phyloP scores from a whole-genome alignment of 768 basidiomycete species.

The Serendipita sp. region DNA sequence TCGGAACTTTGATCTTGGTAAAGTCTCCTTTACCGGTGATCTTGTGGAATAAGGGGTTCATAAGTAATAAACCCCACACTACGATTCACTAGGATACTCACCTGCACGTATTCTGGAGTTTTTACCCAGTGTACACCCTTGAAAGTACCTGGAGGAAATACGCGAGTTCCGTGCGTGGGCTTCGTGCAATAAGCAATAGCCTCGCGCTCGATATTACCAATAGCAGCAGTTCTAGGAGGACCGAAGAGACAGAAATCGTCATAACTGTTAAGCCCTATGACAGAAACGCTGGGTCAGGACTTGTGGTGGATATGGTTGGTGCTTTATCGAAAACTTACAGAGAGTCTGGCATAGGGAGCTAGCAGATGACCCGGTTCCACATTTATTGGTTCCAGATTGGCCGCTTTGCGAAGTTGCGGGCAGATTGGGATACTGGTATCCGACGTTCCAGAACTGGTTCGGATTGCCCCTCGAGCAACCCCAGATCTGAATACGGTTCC shows the following conservation, averaged over 20 bases:
- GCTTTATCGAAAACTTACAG: not conserved
- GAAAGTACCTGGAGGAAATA: slow-evolving; percentile 14
- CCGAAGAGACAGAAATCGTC: slow-evolving; percentile 15
- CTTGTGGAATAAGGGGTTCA: slow-evolving; percentile 16
- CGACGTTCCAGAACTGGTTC: slow-evolving; percentile 37
- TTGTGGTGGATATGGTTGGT: not conserved
- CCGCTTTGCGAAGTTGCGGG: slow-evolving; percentile 31
- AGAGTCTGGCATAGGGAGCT: slow-evolving; percentile 48
- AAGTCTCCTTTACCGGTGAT: slow-evolving; percentile 26
- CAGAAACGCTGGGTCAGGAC: not conserved
- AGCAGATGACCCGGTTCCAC: slow-evolving; percentile 40
- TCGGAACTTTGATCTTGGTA: slow-evolving; percentile 24
- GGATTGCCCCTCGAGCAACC: slow-evolving; percentile 25
- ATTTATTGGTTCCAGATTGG: slow-evolving; percentile 49
- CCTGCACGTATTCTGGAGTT: slow-evolving; percentile 13
- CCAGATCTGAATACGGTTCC: slow-evolving; percentile 24
- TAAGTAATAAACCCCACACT: slow-evolving; percentile 9
- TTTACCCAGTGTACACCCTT: slow-evolving; percentile 14
- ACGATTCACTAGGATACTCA: not conserved
- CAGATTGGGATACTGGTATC: slow-evolving; percentile 29
- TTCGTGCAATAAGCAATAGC: slow-evolving; percentile 22
- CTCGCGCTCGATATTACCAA: slow-evolving; percentile 16
- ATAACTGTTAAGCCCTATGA: slow-evolving; percentile 3
- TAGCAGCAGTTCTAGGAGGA: slow-evolving; percentile 10
- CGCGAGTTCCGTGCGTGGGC: slow-evolving; percentile 18